Evolutionary conservation across 2,329 filamentous ascomycete genomes (phyloP), one percentile per base, ranked within the genome.

Genomic region (Pseudocercospora fuligena): DNA sequence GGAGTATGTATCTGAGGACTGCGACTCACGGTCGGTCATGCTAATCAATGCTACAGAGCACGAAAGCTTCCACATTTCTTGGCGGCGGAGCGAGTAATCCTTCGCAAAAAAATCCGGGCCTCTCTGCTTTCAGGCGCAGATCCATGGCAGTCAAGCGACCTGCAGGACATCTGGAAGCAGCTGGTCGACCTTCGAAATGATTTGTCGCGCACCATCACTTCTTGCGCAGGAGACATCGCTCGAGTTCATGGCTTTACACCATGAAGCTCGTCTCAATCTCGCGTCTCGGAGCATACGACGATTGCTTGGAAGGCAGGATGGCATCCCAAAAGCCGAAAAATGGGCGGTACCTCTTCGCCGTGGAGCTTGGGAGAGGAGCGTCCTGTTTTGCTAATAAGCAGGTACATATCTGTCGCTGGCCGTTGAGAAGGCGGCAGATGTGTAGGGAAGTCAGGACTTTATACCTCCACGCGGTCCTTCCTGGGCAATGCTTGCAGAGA

Each of bases 281-380:
- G 21, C 9, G 23, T 12, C 47, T 23, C 25, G 47, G 47, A 21
- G 47, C 16, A 19, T 19, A 49, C 46, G 19, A 49, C n/a, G 47
- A 43, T 19, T 16, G 47, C 4, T 14, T 36, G 33, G 33, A 36
- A 16, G 12, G 47, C 19, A 51, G 11, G 47, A 25, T 14, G 47
- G 47, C 47, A 51, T 51, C 19, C 47, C 47, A 25, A 51, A 51
- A 51, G 47, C 47, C 47, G n/a, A 25, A 51, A 51, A 51, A 51
- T 51, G 47, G 47, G 47, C 47, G 19, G 23, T 51, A 25, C 47
- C 47, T 51, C 47, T 23, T 51, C 47, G 9, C 23, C 19, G 47
- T 51, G 47, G 46, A 51, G 47, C 19, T 51, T 25, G 9, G 47
- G 2, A 23, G 47, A 19, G 47, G 47, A 51, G 47, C 19, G 47